Conservation (phyloP, 2,329 filamentous ascomycete species). For the Cladosporium sp. region DNA sequence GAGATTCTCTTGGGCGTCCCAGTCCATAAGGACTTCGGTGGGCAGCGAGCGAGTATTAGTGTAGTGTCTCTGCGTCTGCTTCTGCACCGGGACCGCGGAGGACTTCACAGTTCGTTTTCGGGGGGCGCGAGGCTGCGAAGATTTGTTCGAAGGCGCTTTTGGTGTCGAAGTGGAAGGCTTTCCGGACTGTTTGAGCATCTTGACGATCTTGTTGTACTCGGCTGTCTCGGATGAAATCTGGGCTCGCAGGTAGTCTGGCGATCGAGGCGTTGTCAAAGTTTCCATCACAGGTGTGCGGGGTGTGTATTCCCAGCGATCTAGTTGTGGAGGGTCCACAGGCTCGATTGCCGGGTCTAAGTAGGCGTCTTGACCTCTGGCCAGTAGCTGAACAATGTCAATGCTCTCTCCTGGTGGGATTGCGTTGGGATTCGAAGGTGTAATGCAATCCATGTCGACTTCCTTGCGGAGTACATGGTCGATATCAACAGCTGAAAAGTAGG, state of each 20-base stretch:
- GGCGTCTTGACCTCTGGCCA: slow-evolving; percentile 70
- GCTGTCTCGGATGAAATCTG: slow-evolving; percentile 76
- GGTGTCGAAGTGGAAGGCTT: slow-evolving; percentile 4
- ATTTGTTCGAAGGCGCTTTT: neutral
- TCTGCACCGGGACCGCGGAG: neutral
- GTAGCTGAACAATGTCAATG: slow-evolving; percentile 75
- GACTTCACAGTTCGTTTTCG: slow-evolving; percentile 1
- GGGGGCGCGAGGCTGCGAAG: slow-evolving; percentile 1
- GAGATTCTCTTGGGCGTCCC: slow-evolving; percentile 16
- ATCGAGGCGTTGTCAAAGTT: slow-evolving; percentile 47
- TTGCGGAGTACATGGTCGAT: slow-evolving; percentile 95
- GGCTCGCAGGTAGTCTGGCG: slow-evolving; percentile 66
- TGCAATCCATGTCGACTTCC: slow-evolving; percentile 96
- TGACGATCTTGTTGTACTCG: slow-evolving; percentile 73
- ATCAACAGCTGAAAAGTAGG: slow-evolving; percentile 93
- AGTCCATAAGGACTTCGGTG: slow-evolving; percentile 16
- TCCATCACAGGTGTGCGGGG: slow-evolving; percentile 80
- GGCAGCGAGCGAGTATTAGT: slow-evolving; percentile 1
- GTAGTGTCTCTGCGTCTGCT: slow-evolving; percentile 3
- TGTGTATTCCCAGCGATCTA: slow-evolving; percentile 66
- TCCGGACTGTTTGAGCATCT: slow-evolving; percentile 43
- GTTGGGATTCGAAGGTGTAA: slow-evolving; percentile 81
- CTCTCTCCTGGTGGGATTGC: slow-evolving; percentile 83
- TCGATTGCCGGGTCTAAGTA: slow-evolving; percentile 65
- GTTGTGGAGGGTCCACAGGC: slow-evolving; percentile 58